A percentile compares a stretch with the other conserved stretches of the same genome.
Evolutionary conservation across 345 rosid species (phyloP).

Genomic region (Eucalyptus polyanthemos): DNA sequence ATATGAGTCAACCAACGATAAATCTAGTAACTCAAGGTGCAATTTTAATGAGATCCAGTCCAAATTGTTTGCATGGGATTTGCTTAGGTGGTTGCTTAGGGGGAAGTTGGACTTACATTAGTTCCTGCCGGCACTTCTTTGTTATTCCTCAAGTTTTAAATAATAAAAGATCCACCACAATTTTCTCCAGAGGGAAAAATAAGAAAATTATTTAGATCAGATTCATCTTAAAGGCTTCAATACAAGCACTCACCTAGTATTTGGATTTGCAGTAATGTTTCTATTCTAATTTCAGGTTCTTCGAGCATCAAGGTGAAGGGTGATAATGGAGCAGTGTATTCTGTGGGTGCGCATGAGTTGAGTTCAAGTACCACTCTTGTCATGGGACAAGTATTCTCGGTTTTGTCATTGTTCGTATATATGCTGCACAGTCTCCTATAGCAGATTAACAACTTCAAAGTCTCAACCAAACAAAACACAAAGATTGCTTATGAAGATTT

Average conservation of each 20-base stretch:
- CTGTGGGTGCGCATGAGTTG: conserved; percentile 36
- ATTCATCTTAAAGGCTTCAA: neutral
- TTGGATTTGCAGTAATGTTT: neutral
- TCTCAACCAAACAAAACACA: neutral
- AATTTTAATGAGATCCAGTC: neutral
- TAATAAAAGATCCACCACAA: neutral
- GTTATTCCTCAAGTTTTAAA: neutral
- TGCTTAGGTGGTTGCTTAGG: neutral
- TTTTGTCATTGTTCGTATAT: conserved; percentile 16
- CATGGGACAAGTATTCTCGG: conserved; percentile 2
- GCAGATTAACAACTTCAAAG: neutral
- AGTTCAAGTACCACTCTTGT: conserved; percentile 21
- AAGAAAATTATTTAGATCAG: neutral
- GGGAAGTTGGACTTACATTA: neutral
- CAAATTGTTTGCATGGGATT: neutral
- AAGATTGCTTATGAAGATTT: neutral
- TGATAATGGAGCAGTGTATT: conserved; percentile 17
- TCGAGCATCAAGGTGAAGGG: conserved; percentile 64
- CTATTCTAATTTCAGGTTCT: conserved; percentile 37
- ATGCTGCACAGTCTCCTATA: conserved; percentile 16
- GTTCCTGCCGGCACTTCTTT: neutral
- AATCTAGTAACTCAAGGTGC: neutral
- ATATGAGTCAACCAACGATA: neutral
- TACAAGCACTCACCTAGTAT: neutral
- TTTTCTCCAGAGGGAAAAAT: neutral